These are phyloP conservation scores for Lachnellula arida DNA, from an alignment of 2,329 filamentous ascomycete species.

Conservation along the genomic window DNA sequence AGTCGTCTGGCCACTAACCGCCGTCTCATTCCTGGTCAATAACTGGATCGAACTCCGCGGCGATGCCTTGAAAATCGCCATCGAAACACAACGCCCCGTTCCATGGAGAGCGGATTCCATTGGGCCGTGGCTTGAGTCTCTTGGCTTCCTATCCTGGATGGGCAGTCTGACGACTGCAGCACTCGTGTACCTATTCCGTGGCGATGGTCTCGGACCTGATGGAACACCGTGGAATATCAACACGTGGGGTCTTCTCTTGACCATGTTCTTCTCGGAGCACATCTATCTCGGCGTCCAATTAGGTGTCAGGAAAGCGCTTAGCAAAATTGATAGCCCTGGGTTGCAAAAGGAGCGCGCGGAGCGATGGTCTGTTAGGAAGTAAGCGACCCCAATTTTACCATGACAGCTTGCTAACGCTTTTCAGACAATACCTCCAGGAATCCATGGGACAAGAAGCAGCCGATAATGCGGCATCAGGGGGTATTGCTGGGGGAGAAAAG, in stretches of 20 bases:
- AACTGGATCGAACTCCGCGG: conserved; percentile 94
- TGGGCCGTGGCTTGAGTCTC: conserved; percentile 81
- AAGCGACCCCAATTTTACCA: conserved; percentile 31
- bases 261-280: conserved; percentile 84
- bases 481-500: conserved; percentile 50
- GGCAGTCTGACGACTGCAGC: conserved; percentile 84
- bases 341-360: conserved; percentile 80
- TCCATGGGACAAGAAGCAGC: conserved; percentile 56
- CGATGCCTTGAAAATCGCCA: conserved; percentile 90
- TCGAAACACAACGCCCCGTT: conserved; percentile 82
- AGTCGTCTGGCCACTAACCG: conserved; percentile 90
- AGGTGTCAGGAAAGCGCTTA: conserved; percentile 66
- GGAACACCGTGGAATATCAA: conserved; percentile 67
- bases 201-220: conserved; percentile 58
- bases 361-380: conserved; percentile 74
- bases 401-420: not conserved
- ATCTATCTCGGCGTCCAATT: conserved; percentile 76
- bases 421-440: conserved; percentile 54
- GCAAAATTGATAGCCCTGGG: conserved; percentile 79
- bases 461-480: conserved; percentile 43
- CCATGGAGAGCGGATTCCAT: conserved; percentile 91
- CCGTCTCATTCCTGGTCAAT: conserved; percentile 83
- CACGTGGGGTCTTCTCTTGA: conserved; percentile 74
- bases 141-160: conserved; percentile 90
- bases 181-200: conserved; percentile 83